Conservation (phyloP, 768 basidiomycete species). For the Coprinopsis sp. region DNA sequence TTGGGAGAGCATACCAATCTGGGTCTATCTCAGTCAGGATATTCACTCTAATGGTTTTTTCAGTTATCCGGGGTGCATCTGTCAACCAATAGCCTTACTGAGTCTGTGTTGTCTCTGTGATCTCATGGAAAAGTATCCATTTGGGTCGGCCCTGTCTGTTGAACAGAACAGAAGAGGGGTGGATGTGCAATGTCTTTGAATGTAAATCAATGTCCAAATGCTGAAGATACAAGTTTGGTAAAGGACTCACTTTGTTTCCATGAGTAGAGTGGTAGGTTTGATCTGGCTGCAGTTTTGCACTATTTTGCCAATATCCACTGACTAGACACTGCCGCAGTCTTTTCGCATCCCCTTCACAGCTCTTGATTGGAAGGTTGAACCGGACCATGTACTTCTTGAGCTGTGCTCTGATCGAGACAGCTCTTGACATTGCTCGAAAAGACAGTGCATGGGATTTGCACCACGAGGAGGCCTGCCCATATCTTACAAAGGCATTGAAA, state of each 20-base stretch:
- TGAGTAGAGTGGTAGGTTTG: constrained; percentile 89
- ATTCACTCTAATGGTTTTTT: constrained; percentile 88
- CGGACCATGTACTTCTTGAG: constrained; percentile 92
- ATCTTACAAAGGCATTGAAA: constrained; percentile 88
- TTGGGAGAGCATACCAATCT: constrained; percentile 69
- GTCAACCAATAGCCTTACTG: constrained; percentile 52
- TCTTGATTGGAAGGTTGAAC: constrained; percentile 75
- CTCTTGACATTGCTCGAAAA: constrained; percentile 90
- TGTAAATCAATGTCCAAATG: constrained; percentile 9
- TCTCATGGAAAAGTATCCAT: constrained; percentile 94
- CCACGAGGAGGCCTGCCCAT: constrained; percentile 85
- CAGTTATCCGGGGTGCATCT: no score
- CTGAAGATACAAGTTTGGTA: neutral
- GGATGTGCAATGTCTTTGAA: constrained; percentile 74
- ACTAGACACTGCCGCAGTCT: constrained; percentile 85
- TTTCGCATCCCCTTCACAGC: constrained; percentile 86
- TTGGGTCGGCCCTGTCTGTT: constrained; percentile 86
- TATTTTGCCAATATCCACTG: constrained; percentile 91
- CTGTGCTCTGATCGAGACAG: constrained; percentile 91
- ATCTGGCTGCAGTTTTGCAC: constrained; percentile 86
- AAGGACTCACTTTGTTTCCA: constrained; percentile 66
- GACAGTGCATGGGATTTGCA: constrained; percentile 91
- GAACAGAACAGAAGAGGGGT: constrained; percentile 92
- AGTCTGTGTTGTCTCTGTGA: constrained; percentile 93
- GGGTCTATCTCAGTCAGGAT: constrained; percentile 93